Percentiles rank a stretch among this genome's conserved stretches.
Conservation (phyloP, 1,139 yeast species). For the Pneumocystis oryctolagi region DNA sequence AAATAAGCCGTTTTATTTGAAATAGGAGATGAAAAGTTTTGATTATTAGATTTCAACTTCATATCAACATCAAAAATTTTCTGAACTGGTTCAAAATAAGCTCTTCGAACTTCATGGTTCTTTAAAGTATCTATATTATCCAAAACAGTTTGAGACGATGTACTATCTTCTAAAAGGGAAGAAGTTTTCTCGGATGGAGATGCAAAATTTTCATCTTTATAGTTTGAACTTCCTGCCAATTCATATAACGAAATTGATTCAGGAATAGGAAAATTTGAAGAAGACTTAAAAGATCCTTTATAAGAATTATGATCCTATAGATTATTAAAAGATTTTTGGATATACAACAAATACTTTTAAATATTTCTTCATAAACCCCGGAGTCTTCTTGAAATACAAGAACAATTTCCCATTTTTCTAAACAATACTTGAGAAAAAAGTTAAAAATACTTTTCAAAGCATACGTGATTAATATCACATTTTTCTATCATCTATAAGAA, state of each 20-base stretch:
- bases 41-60: background rate
- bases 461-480: constrained; percentile 1
- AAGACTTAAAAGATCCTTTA: background rate
- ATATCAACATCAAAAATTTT: background rate
- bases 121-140: background rate
- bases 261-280: background rate
- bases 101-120: background rate
- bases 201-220: background rate
- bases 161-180: background rate
- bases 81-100: background rate
- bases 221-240: background rate
- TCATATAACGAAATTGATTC: background rate
- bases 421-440: background rate
- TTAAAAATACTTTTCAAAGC: background rate
- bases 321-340: background rate
- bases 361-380: background rate
- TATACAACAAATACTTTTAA: background rate
- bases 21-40: background rate
- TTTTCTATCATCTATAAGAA: background rate
- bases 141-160: background rate
- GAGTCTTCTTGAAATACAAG: background rate
- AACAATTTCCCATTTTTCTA: background rate
- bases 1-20: background rate
- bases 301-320: background rate
- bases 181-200: background rate